Evolutionary conservation across 495 filamentous ascomycete species (phyloP), one percentile per base, ranked within the genome.

Genomic region (Penicillium steckii): DNA sequence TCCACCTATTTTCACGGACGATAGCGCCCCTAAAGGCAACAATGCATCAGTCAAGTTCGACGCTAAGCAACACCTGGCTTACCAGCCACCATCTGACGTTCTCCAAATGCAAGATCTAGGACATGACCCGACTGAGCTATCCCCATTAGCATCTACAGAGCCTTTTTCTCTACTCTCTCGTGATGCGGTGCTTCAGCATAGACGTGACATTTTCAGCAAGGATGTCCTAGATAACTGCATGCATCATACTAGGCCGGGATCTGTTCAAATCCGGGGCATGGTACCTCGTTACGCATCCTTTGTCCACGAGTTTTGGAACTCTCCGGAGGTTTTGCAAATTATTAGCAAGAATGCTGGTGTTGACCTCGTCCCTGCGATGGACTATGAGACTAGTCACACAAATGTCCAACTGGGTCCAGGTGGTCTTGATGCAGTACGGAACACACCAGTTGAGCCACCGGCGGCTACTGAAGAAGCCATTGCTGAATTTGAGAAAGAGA

Each of bases 341-440:
- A 73, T 90, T 25, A 89, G 86, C 10, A 79, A 83, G 48, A 79
- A 89, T 25, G 86, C 85, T n/a, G 85, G 86, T n/a, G 80, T 89
- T 40, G 86, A 88, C 21, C 73, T 90, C 12, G 78, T 88, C 29
- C 81, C 86, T 4, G 79, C 75, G 18, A 85, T 89, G 75, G 85
- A 90, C 66, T 81, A 81, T 60, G 87, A 91, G 59, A 87, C 90
- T 56, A 85, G 79, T 0, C 84, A 89, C 57, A 80, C 89, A 62
- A 91, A 91, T 60, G 72, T 89, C 2, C 46, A 49, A 18, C 33
- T 49, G 3, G 46, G 46, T 40, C 32, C 46, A 2, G 46, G 22
- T 5, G 46, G 46, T 5, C 13, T 49, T 12, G 46, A 49, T 10
- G 46, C 21, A 25, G 46, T 49, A 10, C 33, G 33, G 5, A 19